Conservation (phyloP, 495 filamentous ascomycete genomes). For the Penicillium canescens region DNA sequence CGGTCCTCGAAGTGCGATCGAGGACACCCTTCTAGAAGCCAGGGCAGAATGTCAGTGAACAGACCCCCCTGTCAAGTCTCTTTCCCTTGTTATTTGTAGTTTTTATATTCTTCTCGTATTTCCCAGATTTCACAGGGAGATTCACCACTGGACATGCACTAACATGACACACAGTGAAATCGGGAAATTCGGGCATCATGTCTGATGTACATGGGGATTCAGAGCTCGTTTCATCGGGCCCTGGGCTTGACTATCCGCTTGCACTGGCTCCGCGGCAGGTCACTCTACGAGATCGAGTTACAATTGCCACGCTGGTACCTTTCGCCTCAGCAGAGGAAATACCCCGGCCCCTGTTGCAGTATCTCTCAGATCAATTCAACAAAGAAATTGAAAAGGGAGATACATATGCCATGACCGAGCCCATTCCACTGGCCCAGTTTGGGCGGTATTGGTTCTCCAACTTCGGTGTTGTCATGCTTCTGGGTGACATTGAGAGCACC, state of each 20-base stretch:
- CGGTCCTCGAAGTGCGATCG: constrained; percentile 49
- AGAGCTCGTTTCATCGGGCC: constrained; percentile 45
- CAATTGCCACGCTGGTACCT: constrained; percentile 86
- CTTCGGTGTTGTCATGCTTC: constrained; percentile 90
- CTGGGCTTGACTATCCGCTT: constrained; percentile 59
- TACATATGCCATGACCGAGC: constrained; percentile 90
- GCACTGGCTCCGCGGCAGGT: constrained; percentile 79
- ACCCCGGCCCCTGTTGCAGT: constrained; percentile 71
- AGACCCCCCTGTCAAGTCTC: constrained; percentile 11
- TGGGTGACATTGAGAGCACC: constrained; percentile 72
- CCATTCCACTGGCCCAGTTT: constrained; percentile 74
- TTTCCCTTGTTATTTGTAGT: background rate
- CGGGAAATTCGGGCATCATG: constrained; percentile 53
- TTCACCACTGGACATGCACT: constrained; percentile 12
- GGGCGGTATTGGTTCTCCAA: constrained; percentile 93
- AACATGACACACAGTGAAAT: constrained; percentile 45
- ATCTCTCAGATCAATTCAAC: constrained; percentile 84
- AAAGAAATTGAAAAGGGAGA: constrained; percentile 95
- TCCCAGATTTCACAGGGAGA: too few species aligned
- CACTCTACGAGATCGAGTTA: constrained; percentile 85
- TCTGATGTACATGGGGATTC: constrained; percentile 87
- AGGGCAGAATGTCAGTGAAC: constrained; percentile 30
- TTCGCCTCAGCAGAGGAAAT: constrained; percentile 75
- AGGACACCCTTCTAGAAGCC: constrained; percentile 30
- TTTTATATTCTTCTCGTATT: background rate